Evolutionary conservation across 495 filamentous ascomycete species (phyloP), one percentile per base, ranked within the genome.

Genomic region (Penicillium simplicissimum): DNA sequence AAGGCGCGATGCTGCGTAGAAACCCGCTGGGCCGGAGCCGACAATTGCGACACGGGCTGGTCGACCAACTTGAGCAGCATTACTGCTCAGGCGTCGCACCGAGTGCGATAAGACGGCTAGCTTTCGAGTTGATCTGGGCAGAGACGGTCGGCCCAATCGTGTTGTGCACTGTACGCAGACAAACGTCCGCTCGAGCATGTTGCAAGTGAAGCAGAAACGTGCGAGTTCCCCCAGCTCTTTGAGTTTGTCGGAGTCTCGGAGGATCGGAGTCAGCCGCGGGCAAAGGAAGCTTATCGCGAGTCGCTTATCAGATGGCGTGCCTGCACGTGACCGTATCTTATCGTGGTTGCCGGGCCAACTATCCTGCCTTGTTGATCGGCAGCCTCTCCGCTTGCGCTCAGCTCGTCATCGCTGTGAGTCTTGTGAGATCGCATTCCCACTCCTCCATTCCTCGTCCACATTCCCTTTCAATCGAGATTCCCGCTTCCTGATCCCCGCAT

Each of bases 1-100:
- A 57, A 94, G 82, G 58, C 92, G 83, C 63, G 93, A 90, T 4
- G 95, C 88, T 6, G 96, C 90, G 70, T 98, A 98, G 76, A 98
- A 98, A 5, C 95, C 95, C 45, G 96, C 95, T 6, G 95, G 95
- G 0, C 95, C 95, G 37, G 96, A 97, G 55, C 95, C 95, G 69
- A 98, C 88, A 56, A 98, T 83, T 64, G 93, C 95, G 63, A 98
- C 81, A 37, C 90, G 88, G 59, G 90, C 84, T 0, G 87, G 87
- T 31, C 81, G 79, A 37, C 76, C 80, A 67, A 78, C 62, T 40
- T 72, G 70, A 40, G 72, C 66, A 17, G 66, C 60, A 62, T 76
- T 63, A 47, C 75, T 79, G 61, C 68, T 71, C 31, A 69, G 62
- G 23, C 74, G 74, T 28, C 68, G 65, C 3, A 52, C 43, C 17